A percentile compares a stretch with the other conserved stretches of the same genome.
phyloP scores from a whole-genome alignment of 2,329 filamentous ascomycete species.

The Anthostomella pinea region DNA sequence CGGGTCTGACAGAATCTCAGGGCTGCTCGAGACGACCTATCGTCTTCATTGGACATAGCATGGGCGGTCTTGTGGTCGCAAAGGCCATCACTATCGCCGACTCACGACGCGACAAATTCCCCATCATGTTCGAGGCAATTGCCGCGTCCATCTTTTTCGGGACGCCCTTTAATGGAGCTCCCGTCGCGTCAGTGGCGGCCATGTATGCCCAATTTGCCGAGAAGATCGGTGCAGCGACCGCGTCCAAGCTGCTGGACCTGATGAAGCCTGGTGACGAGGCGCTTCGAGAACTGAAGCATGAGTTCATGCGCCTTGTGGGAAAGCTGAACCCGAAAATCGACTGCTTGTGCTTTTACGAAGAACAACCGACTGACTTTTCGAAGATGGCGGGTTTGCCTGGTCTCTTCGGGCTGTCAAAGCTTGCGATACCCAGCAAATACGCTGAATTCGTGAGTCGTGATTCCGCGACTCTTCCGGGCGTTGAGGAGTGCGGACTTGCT shows the following conservation, averaged over 20 bases:
- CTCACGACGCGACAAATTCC: constrained; percentile 34
- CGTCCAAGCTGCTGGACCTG: constrained; percentile 38
- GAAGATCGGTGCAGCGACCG: constrained; percentile 29
- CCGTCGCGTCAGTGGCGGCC: constrained; percentile 34
- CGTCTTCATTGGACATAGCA: constrained; percentile 42
- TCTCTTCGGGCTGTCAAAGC: constrained; percentile 27
- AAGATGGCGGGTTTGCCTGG: constrained; percentile 34
- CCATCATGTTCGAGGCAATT: constrained; percentile 40
- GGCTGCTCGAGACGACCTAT: constrained; percentile 35
- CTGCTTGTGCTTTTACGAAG: constrained; percentile 39
- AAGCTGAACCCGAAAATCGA: constrained; percentile 37
- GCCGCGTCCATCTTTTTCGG: constrained; percentile 40
- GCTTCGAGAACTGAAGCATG: constrained; percentile 36
- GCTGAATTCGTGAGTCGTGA: constrained; percentile 39
- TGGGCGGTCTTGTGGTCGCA: constrained; percentile 43
- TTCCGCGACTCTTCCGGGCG: constrained; percentile 38
- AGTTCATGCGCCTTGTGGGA: constrained; percentile 36
- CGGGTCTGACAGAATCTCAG: constrained; percentile 14
- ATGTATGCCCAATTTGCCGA: constrained; percentile 37
- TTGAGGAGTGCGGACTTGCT: constrained; percentile 35
- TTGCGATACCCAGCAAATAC: constrained; percentile 31
- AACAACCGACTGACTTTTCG: constrained; percentile 37
- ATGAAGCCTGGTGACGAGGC: constrained; percentile 40
- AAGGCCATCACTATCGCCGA: constrained; percentile 38
- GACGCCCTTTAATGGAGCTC: constrained; percentile 39